Evolutionary conservation across 192 early-diverging fungal genomes (phyloP).

Genomic region (Coemansia sp.): DNA sequence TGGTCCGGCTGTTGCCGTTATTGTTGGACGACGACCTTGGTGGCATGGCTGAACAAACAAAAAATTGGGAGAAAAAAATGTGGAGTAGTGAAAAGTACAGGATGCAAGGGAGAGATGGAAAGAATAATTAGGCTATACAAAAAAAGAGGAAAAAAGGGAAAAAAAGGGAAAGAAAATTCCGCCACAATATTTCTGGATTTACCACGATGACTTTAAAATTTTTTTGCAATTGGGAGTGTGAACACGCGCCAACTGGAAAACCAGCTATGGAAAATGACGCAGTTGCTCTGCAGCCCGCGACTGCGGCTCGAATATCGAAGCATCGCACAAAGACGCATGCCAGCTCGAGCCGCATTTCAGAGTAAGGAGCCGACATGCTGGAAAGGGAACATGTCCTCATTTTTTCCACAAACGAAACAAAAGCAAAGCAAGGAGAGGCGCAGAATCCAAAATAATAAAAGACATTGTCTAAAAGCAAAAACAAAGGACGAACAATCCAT

Average conservation of each 20-base stretch:
- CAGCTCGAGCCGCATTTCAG: no score
- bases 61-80: background rate
- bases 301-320: no score
- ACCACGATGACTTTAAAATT: no score
- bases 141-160: background rate
- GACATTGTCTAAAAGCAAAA: background rate
- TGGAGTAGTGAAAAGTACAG: background rate
- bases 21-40: constrained; percentile 1
- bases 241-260: no score
- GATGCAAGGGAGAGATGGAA: background rate
- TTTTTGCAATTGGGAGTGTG: background rate
- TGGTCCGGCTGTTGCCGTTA: background rate
- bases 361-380: no score
- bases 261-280: no score
- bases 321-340: no score
- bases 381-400: no score
- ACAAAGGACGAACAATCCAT: constrained; percentile 1
- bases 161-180: background rate
- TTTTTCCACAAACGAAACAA: no score
- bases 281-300: no score
- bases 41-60: constrained; percentile 3
- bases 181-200: no score
- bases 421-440: background rate
- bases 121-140: background rate
- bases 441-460: background rate